Base-by-base conservation (phyloP, 768 basidiomycete genomes). In the Rhodotorula kratochvilovae region DNA sequence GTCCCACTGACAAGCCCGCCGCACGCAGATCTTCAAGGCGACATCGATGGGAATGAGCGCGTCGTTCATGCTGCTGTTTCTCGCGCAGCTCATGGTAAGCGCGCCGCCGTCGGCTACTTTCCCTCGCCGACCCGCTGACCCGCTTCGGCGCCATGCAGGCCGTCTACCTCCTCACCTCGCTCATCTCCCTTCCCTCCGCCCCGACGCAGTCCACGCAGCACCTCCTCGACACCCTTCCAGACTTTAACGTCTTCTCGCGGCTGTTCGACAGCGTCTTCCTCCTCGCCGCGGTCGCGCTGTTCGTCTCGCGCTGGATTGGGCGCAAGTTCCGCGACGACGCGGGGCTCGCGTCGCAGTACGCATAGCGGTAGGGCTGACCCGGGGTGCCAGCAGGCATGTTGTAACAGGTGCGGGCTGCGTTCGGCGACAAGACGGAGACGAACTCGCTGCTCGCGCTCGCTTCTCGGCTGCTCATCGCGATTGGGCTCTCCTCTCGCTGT, bases 1-100 rank as follows among this genome's bases (percentile, higher is more conserved):
- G 8, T 13, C 39, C 39, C 39, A 13, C 39, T 39, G 13, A 21
- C 27, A 21, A 23, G 12, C 59, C 8, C 36, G 29, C 8, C 21
- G 13, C 10, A 7, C n/a, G 19, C 68, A 77, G 74, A 71, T 72
- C 50, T 76, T 78, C 73, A 70, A 75, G 62, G 77, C 76, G 17
- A 76, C 77, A 3, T 77, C 76, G 36, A 66, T 75, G 17, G 77
- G 77, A 29, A 61, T 72, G 55, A 76, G 75, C 61, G 73, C 77
- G 0, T 78, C 77, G 1, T 78, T 78, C 73, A 78, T 78, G 77
- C 57, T 78, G 3, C 73, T 78, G 29, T 78, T 77, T 61, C 73
- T 78, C 31, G 70, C 77, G 17, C 75, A 78, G 46, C 73, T 78
- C n/a, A 76, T 78, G 77, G 77, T 77, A 19, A 35, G 77, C 48